Conservation (phyloP, 2,329 filamentous ascomycete genomes). For the Fusarium foetens region DNA sequence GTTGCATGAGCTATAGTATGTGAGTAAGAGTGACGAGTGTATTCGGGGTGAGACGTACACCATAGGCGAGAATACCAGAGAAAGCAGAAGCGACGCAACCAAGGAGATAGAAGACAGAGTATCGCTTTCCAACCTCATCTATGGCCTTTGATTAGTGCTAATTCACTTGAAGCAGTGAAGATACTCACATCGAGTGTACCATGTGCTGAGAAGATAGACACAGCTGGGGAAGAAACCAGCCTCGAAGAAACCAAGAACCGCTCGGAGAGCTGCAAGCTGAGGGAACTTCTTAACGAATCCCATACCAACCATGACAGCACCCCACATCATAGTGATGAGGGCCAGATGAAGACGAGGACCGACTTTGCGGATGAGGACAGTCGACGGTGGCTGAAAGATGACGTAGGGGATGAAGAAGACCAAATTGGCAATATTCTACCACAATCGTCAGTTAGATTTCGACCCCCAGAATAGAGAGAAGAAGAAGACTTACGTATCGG, state of each 20-base stretch:
- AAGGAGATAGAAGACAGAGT: conserved; percentile 75
- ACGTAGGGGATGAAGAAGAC: conserved; percentile 81
- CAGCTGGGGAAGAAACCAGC: conserved; percentile 78
- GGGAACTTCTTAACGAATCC: conserved; percentile 67
- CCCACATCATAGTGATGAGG: conserved; percentile 67
- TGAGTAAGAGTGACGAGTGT: background rate
- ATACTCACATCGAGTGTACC: conserved; percentile 72
- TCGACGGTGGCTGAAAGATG: conserved; percentile 76
- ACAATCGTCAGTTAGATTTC: background rate
- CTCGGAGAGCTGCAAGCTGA: conserved; percentile 64
- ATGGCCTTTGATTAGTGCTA: background rate
- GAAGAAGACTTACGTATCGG: conserved; percentile 53
- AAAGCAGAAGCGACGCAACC: conserved; percentile 74
- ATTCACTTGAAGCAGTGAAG: rapidly evolving
- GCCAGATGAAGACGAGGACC: conserved; percentile 69
- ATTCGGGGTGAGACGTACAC: conserved; percentile 56
- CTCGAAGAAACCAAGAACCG: conserved; percentile 72
- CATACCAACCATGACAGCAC: conserved; percentile 71
- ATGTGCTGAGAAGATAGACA: conserved; percentile 78
- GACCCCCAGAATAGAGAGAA: rapidly evolving
- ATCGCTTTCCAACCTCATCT: conserved; percentile 76
- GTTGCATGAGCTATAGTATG: conserved; percentile 64
- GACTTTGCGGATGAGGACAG: conserved; percentile 72
- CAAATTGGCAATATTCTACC: conserved; percentile 71
- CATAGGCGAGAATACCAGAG: conserved; percentile 75